A percentile compares a stretch with the other conserved stretches of the same genome.
These are phyloP conservation scores for Amanita rubescens DNA, from an alignment of 768 basidiomycete genomes.

Conservation along the genomic window DNA sequence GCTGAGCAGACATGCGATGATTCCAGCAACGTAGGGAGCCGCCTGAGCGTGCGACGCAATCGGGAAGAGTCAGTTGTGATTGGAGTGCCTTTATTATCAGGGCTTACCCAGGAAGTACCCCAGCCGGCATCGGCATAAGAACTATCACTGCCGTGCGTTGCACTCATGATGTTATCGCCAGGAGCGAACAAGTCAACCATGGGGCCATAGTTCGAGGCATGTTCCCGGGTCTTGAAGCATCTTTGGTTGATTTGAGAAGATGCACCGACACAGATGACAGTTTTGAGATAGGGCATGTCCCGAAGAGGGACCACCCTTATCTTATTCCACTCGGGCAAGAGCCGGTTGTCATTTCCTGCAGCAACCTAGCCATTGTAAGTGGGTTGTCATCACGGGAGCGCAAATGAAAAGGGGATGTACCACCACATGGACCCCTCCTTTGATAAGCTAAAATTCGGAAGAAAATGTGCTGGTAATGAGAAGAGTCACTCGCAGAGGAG, in stretches of 20 bases:
- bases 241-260: not conserved
- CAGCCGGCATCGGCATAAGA: not conserved
- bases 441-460: not conserved
- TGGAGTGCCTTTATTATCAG: not conserved
- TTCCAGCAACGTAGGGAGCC: not conserved
- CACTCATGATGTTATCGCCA: not conserved
- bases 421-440: not conserved
- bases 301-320: too few relatives aligned
- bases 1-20: not conserved
- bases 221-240: not conserved
- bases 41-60: not conserved
- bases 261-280: not conserved
- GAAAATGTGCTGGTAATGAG: not conserved
- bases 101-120: not conserved
- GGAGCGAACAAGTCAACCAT: not conserved
- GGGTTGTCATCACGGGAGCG: not conserved
- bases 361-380: not conserved
- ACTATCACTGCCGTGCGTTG: not conserved
- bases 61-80: not conserved
- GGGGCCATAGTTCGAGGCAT: not conserved
- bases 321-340: not conserved
- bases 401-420: not conserved
- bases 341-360: not conserved
- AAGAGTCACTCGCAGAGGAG: not conserved
- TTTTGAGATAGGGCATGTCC: not conserved